phyloP scores from a whole-genome alignment of 306 rosid genomes.

The Hylodesmum podocarpum region DNA sequence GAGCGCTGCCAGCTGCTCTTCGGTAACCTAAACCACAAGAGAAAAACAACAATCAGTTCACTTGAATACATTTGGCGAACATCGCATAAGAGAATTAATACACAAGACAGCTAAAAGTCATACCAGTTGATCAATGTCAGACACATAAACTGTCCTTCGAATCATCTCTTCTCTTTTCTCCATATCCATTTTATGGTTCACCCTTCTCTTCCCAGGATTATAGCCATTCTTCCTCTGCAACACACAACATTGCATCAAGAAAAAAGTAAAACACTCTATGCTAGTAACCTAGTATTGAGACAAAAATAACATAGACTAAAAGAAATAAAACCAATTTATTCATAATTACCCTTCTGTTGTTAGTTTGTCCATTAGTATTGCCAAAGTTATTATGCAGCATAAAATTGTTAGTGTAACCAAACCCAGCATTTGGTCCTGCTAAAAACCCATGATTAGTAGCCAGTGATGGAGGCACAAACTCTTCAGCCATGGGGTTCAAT shows the following conservation, averaged over 20 bases:
- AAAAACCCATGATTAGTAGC: constrained; percentile 57
- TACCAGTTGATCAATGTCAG: constrained; percentile 98
- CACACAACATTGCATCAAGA: neutral
- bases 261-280: neutral
- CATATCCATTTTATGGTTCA: constrained; percentile 63
- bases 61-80: constrained; percentile 7
- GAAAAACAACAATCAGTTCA: neutral
- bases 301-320: neutral
- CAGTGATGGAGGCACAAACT: constrained; percentile 88
- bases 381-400: constrained; percentile 42
- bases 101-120: constrained; percentile 1
- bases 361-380: constrained; percentile 47
- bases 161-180: constrained; percentile 87
- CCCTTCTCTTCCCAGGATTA: constrained; percentile 73
- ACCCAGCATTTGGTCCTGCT: constrained; percentile 46
- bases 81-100: constrained; percentile 3
- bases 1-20: constrained; percentile 97
- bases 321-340: neutral
- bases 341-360: constrained; percentile 69
- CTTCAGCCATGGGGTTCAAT: constrained; percentile 98
- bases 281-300: neutral
- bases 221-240: constrained; percentile 81
- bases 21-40: constrained; percentile 72
- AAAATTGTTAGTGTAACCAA: constrained; percentile 61
- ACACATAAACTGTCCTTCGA: constrained; percentile 92